Evolutionary conservation across 2,329 filamentous ascomycete species (phyloP).

Genomic region (Cladosporium cucumerinum): DNA sequence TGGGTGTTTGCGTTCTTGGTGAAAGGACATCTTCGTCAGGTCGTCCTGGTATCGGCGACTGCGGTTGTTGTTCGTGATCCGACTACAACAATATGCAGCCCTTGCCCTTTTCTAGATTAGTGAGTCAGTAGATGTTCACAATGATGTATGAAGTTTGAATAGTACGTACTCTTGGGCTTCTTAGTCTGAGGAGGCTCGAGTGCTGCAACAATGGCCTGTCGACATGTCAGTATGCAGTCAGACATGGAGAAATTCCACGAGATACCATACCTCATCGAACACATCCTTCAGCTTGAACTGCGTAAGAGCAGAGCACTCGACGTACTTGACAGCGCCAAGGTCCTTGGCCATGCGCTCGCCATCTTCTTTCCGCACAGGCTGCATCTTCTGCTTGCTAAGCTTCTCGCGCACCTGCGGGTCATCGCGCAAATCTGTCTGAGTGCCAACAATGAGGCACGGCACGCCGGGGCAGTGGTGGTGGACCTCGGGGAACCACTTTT

Average conservation of each 20-base stretch:
- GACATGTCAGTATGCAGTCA: constrained; percentile 22
- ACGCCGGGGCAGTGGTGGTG: constrained; percentile 98
- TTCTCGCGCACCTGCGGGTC: constrained; percentile 86
- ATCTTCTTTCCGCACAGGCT: constrained; percentile 84
- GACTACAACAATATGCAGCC: constrained; percentile 33
- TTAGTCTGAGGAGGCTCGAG: constrained; percentile 82
- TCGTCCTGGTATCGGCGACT: background rate
- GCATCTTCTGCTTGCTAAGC: constrained; percentile 93
- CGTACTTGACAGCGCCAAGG: constrained; percentile 95
- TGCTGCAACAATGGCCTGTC: constrained; percentile 88
- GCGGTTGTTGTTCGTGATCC: background rate
- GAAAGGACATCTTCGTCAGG: background rate
- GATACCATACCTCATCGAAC: constrained; percentile 81
- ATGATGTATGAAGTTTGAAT: background rate
- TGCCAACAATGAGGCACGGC: constrained; percentile 95
- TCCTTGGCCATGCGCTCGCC: constrained; percentile 97
- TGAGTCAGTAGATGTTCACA: background rate
- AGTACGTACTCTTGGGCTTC: constrained; percentile 48
- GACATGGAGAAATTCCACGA: background rate
- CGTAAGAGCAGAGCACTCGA: constrained; percentile 95
- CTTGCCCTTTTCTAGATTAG: constrained; percentile 31
- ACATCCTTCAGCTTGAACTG: constrained; percentile 99
- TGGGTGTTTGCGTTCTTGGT: constrained; percentile 4
- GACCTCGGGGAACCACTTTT: constrained; percentile 99
- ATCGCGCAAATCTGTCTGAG: constrained; percentile 92